These are phyloP conservation scores for Malassezia brasiliensis DNA, from an alignment of 1,284 basidiomycete genomes.

Conservation along the genomic window DNA sequence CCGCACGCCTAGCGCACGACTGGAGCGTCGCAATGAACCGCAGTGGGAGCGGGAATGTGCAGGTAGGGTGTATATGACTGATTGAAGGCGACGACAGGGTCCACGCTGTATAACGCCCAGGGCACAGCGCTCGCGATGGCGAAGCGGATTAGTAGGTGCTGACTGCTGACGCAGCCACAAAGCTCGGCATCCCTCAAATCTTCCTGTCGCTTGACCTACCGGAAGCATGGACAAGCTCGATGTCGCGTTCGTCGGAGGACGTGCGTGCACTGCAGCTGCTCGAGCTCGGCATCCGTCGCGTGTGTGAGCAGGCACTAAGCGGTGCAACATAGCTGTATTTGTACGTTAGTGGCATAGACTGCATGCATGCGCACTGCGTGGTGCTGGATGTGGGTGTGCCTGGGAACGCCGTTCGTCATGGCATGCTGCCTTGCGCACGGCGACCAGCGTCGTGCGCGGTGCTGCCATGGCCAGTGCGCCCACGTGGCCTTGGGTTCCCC, in stretches of 20 bases:
- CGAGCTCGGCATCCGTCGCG: slow-evolving; percentile 23
- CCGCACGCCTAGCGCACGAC: slow-evolving; percentile 16
- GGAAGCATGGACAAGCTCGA: not conserved
- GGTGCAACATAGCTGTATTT: not conserved
- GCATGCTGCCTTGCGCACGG: too few species aligned
- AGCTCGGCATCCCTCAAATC: slow-evolving; percentile 22
- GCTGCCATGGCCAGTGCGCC: not conserved
- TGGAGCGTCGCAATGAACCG: slow-evolving; percentile 24
- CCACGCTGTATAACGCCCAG: slow-evolving; percentile 1
- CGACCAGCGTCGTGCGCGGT: too few species aligned
- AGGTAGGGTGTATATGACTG: slow-evolving; percentile 1
- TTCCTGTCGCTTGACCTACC: slow-evolving; percentile 29
- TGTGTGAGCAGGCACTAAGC: not conserved
- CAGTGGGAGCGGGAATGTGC: slow-evolving; percentile 2
- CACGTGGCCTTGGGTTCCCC: not conserved
- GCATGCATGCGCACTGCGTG: too few species aligned
- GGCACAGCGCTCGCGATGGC: slow-evolving; percentile 4
- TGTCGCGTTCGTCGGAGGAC: slow-evolving; percentile 18
- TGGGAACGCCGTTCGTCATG: not conserved
- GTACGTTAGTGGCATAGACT: not conserved
- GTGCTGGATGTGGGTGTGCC: too few species aligned
- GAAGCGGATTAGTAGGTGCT: slow-evolving; percentile 8
- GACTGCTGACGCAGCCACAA: slow-evolving; percentile 13
- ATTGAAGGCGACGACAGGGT: slow-evolving; percentile 3
- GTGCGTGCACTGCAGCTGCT: slow-evolving; percentile 20